A percentile compares a stretch with the other conserved stretches of the same genome.
phyloP scores from a whole-genome alignment of 495 filamentous ascomycete genomes.

The Chaetomium cochliodes region DNA sequence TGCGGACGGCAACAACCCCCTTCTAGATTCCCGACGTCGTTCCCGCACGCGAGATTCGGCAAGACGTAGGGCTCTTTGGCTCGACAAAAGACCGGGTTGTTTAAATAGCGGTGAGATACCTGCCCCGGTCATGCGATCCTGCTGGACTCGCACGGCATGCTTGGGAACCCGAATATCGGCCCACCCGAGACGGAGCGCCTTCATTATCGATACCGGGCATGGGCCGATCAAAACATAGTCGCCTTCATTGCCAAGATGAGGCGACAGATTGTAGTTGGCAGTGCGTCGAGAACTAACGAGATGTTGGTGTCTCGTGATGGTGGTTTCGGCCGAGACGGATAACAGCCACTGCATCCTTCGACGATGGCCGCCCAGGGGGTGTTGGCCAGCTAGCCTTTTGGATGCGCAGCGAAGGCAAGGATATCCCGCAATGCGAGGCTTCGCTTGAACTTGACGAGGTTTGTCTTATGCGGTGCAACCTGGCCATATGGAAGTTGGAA shows the following conservation, averaged over 20 bases:
- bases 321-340: constrained; percentile 6
- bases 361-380: background rate
- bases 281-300: background rate
- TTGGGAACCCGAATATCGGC: constrained; percentile 2
- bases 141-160: constrained; percentile 13
- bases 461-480: background rate
- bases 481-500: background rate
- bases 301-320: constrained; percentile 1
- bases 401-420: background rate
- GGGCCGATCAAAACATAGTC: background rate
- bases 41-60: constrained; percentile 6
- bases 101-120: constrained; percentile 7
- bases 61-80: background rate
- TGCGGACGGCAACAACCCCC: background rate
- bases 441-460: constrained; percentile 4
- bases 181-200: background rate
- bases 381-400: background rate
- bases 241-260: constrained; percentile 16
- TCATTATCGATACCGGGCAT: background rate
- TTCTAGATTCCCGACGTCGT: constrained; percentile 2
- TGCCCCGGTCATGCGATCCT: background rate
- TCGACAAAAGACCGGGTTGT: background rate
- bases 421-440: background rate
- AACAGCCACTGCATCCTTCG: background rate
- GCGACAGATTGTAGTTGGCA: background rate